Percentiles rank a stretch among this genome's conserved stretches.
phyloP scores from a whole-genome alignment of 768 basidiomycete species.

The Austroboletus festivus region DNA sequence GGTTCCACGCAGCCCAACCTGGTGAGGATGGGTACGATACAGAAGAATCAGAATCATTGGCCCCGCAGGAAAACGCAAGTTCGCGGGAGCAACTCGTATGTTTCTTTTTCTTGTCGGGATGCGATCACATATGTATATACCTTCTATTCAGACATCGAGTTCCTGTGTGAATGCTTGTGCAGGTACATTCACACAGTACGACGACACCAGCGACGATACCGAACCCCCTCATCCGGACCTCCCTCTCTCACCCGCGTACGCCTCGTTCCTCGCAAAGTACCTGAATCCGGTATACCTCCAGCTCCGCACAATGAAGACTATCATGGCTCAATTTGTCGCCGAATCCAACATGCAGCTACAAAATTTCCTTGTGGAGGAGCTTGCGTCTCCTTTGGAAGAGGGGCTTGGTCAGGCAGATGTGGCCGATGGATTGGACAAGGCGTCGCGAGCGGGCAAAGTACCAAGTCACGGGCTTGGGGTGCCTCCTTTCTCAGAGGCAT shows the following conservation, averaged over 20 bases:
- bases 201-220: conserved; percentile 31
- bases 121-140: conserved; percentile 5
- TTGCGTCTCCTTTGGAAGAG: conserved; percentile 65
- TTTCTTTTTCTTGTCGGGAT: conserved; percentile 20
- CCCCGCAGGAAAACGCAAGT: conserved; percentile 73
- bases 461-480: conserved; percentile 68
- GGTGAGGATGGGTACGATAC: conserved; percentile 84
- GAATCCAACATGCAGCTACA: conserved; percentile 89
- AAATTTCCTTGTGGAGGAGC: conserved; percentile 69
- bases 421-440: conserved; percentile 56
- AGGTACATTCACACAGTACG: conserved; percentile 52
- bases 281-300: conserved; percentile 91
- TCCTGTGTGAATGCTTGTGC: conserved; percentile 37
- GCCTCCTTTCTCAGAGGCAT: conserved; percentile 38
- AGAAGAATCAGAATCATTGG: conserved; percentile 41
- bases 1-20: conserved; percentile 92
- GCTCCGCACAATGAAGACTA: conserved; percentile 71
- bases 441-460: conserved; percentile 48
- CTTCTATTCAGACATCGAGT: conserved; percentile 50
- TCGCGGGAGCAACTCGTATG: conserved; percentile 92
- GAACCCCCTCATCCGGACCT: conserved; percentile 50
- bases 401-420: conserved; percentile 63
- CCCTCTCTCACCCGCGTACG: conserved; percentile 54
- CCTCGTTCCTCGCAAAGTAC: conserved; percentile 76
- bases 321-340: conserved; percentile 76